Conservation (phyloP, 768 basidiomycete genomes). For the Podaxis pistillaris region DNA sequence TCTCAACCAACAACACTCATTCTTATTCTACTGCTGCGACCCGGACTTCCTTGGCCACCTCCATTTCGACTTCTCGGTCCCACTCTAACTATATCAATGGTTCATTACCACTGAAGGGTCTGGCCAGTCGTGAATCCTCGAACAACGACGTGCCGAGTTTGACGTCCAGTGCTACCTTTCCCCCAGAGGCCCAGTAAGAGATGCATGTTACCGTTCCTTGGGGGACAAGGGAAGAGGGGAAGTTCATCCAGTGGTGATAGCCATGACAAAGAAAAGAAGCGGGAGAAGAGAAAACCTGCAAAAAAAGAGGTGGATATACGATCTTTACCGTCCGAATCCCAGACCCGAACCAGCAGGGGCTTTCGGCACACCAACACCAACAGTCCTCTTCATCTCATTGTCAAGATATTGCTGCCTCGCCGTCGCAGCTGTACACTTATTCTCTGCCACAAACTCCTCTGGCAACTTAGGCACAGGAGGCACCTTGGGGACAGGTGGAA, state of each 20-base stretch:
- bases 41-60: conserved; percentile 15
- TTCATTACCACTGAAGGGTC: not conserved
- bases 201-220: conserved; percentile 7
- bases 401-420: conserved; percentile 7
- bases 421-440: not conserved
- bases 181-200: conserved; percentile 5
- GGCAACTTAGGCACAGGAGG: conserved; percentile 23
- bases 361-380: conserved; percentile 2
- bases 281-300: not conserved
- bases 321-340: not conserved
- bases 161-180: not conserved
- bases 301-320: not conserved
- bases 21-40: conserved; percentile 21
- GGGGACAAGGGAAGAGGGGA: not conserved
- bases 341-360: conserved; percentile 9
- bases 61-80: conserved; percentile 16
- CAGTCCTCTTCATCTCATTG: conserved; percentile 4
- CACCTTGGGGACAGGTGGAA: conserved; percentile 20
- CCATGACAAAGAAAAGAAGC: not conserved
- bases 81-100: not conserved
- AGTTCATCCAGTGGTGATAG: conserved; percentile 8
- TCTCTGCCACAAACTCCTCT: conserved; percentile 14
- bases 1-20: conserved; percentile 7
- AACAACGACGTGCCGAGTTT: not conserved
- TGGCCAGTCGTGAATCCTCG: conserved; percentile 2